phyloP scores from a whole-genome alignment of 2,329 filamentous ascomycete species.

The Ilyonectria mors-panacis region DNA sequence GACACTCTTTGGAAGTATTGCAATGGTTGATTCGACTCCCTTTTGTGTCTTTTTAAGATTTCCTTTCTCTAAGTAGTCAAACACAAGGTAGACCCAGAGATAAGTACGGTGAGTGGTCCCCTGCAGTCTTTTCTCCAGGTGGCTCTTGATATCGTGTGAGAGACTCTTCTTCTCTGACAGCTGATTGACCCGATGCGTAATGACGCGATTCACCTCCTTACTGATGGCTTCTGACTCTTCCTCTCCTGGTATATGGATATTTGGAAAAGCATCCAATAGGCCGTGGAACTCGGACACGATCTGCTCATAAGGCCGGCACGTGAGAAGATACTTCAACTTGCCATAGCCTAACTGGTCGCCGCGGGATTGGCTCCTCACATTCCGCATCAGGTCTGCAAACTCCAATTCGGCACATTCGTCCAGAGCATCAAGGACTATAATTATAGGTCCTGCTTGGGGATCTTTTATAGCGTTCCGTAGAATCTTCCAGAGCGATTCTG shows the following conservation, averaged over 20 bases:
- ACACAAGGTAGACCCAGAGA: constrained; percentile 56
- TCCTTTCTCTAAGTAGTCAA: constrained; percentile 47
- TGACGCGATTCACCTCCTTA: constrained; percentile 48
- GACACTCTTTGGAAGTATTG: constrained; percentile 48
- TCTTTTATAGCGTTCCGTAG: constrained; percentile 42
- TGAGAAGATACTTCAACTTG: constrained; percentile 45
- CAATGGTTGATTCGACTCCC: constrained; percentile 38
- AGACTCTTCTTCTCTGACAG: no score
- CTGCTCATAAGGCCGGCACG: constrained; percentile 46
- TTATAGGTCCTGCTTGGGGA: no score
- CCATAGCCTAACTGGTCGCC: neutral
- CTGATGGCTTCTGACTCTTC: constrained; percentile 53
- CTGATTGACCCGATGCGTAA: no score
- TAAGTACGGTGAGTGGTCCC: constrained; percentile 51
- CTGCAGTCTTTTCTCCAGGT: neutral
- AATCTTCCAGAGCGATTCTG: constrained; percentile 52
- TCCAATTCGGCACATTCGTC: constrained; percentile 30
- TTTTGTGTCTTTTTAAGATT: constrained; percentile 41
- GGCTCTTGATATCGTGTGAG: no score
- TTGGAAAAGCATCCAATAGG: constrained; percentile 42
- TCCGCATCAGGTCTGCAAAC: constrained; percentile 37
- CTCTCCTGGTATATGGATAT: constrained; percentile 55
- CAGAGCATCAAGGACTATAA: no score
- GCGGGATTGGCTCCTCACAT: constrained; percentile 15
- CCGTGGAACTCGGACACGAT: constrained; percentile 46